phyloP scores from a whole-genome alignment of 345 rosid genomes.

The Eucalyptus pumila region DNA sequence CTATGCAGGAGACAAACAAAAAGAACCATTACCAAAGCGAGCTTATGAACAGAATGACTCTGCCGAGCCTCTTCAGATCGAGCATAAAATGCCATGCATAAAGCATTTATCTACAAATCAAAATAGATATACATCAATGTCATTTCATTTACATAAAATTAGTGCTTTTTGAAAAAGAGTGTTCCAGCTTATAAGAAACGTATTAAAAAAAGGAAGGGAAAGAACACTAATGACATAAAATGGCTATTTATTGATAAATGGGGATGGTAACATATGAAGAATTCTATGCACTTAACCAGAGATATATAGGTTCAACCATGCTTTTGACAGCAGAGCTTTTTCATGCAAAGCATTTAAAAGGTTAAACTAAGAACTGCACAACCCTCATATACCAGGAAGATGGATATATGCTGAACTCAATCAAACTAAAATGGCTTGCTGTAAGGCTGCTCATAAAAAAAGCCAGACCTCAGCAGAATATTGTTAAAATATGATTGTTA shows the following conservation, averaged over 20 bases:
- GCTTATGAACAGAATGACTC: conserved; percentile 90
- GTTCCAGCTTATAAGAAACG: not conserved
- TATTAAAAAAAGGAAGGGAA: not conserved
- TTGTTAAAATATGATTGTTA: not conserved
- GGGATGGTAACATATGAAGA: not conserved
- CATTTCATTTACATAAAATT: not conserved
- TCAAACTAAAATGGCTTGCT: not conserved
- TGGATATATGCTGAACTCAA: not conserved
- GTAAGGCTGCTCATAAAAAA: not conserved
- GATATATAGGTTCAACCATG: not conserved
- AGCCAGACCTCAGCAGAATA: not conserved
- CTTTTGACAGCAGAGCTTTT: not conserved
- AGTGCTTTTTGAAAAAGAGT: not conserved
- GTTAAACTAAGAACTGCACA: not conserved
- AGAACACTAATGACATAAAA: not conserved
- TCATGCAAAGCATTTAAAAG: not conserved
- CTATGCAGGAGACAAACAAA: not conserved
- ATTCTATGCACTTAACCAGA: not conserved
- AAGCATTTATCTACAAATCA: conserved; percentile 59
- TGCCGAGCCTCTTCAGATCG: conserved; percentile 89
- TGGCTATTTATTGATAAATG: not conserved
- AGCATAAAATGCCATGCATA: conserved; percentile 93
- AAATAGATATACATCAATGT: not conserved
- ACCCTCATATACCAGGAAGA: not conserved
- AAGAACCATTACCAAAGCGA: conserved; percentile 56